A percentile compares a stretch with the other conserved stretches of the same genome.
These are phyloP conservation scores for Botrytis aclada DNA, from an alignment of 2,329 filamentous ascomycete species.

Conservation along the genomic window DNA sequence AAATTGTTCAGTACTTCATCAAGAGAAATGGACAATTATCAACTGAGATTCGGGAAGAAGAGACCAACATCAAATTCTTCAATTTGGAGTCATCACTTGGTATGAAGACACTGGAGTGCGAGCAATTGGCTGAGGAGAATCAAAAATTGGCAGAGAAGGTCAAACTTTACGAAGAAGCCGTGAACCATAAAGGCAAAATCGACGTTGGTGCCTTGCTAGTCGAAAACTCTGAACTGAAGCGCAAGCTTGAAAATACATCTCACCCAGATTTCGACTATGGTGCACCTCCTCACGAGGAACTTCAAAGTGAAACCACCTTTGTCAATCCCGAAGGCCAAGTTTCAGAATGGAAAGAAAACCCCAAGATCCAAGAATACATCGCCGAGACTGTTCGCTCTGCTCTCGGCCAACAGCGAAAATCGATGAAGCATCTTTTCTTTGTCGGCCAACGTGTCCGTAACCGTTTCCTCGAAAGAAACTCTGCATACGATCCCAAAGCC, in stretches of 20 bases:
- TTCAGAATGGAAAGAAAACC: conserved; percentile 15
- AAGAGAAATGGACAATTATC: conserved; percentile 13
- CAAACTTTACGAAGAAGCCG: conserved; percentile 16
- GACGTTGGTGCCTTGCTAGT: conserved; percentile 18
- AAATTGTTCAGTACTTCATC: conserved; percentile 19
- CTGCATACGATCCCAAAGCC: conserved; percentile 6
- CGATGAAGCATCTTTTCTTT: conserved; percentile 19
- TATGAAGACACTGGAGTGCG: conserved; percentile 16
- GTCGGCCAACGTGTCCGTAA: conserved; percentile 19
- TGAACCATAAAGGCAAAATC: conserved; percentile 18
- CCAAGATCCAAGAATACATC: conserved; percentile 13
- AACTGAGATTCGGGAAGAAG: conserved; percentile 12
- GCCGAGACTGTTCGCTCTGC: conserved; percentile 15
- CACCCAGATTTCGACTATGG: conserved; percentile 8
- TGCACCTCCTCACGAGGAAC: conserved; percentile 7
- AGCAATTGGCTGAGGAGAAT: conserved; percentile 12
- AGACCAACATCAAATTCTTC: conserved; percentile 15
- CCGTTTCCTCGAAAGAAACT: conserved; percentile 17
- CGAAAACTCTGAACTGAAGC: conserved; percentile 17
- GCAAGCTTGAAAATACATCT: conserved; percentile 2
- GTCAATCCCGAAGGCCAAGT: conserved; percentile 5
- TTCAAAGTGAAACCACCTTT: conserved; percentile 16
- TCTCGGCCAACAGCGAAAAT: conserved; percentile 15
- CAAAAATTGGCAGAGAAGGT: conserved; percentile 15
- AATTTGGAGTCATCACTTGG: conserved; percentile 13